Conservation (phyloP, 1,284 basidiomycete species). For the Xerocomus nothofagi region DNA sequence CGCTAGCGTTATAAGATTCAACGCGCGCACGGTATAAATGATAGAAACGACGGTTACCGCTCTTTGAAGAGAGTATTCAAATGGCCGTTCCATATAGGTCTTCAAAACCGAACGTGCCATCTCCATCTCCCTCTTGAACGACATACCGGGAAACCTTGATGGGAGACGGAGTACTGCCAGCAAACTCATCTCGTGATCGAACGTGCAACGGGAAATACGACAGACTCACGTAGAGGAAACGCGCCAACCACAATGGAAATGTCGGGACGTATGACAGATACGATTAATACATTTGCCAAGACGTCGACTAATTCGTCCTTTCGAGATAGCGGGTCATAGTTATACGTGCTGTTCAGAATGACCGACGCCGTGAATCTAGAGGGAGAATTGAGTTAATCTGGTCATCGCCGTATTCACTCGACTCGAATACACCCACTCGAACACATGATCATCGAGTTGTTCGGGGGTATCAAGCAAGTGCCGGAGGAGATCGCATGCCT, state of each 20-base stretch:
- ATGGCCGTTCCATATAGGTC: slow-evolving; percentile 1
- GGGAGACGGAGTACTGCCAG: not conserved
- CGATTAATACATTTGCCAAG: not conserved
- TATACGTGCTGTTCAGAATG: not conserved
- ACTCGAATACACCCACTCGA: too few relatives aligned
- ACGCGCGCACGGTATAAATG: not conserved
- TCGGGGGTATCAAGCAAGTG: too few relatives aligned
- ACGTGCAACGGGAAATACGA: not conserved
- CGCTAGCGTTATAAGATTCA: not conserved
- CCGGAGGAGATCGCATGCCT: too few relatives aligned
- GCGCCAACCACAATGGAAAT: not conserved
- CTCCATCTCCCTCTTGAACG: too few relatives aligned
- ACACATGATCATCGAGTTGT: too few relatives aligned
- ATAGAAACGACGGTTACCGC: not conserved
- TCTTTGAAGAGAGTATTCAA: slow-evolving; percentile 7
- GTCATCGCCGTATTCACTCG: too few relatives aligned
- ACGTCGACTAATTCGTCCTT: not conserved
- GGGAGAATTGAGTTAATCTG: not conserved
- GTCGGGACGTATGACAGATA: slow-evolving; percentile 2
- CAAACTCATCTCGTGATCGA: not conserved
- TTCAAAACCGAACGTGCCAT: not conserved
- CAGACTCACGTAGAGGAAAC: slow-evolving; percentile 14
- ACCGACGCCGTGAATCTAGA: not conserved
- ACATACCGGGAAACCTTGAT: not conserved
- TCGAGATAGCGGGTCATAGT: not conserved